phyloP scores from a whole-genome alignment of 768 basidiomycete species.

The Lentinula lateritia region DNA sequence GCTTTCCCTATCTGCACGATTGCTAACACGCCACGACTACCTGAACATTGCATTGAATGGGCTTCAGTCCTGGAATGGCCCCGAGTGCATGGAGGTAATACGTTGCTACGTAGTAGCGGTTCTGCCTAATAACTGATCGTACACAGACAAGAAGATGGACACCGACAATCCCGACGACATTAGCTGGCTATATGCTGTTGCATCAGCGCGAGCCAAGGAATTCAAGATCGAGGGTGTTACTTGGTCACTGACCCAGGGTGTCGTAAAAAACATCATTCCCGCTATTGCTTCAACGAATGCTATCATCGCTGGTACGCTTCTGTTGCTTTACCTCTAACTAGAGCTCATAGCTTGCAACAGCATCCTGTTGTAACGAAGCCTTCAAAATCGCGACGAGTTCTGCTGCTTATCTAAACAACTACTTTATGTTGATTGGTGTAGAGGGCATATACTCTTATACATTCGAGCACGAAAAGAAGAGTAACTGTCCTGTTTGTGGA shows the following conservation, averaged over 20 bases:
- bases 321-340: neutral
- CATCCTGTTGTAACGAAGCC: constrained; percentile 97
- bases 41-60: constrained; percentile 99
- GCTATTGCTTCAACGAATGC: constrained; percentile 99
- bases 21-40: constrained; percentile 95
- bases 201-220: constrained; percentile 78
- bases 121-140: neutral
- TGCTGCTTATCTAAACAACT: constrained; percentile 93
- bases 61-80: constrained; percentile 99
- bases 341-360: constrained; percentile 31
- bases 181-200: constrained; percentile 82
- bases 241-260: constrained; percentile 95
- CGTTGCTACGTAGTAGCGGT: neutral
- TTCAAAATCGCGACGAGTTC: constrained; percentile 98
- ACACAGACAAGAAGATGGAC: constrained; percentile 88
- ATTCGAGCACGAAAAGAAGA: constrained; percentile 89
- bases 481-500: constrained; percentile 96
- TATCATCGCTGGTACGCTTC: constrained; percentile 79
- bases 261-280: constrained; percentile 99
- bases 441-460: constrained; percentile 97
- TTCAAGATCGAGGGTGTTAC: constrained; percentile 99
- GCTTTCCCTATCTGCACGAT: constrained; percentile 99
- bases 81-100: constrained; percentile 77
- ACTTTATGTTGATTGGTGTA: constrained; percentile 97
- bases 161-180: constrained; percentile 98